phyloP scores from a whole-genome alignment of 805 yeast genomes.

The Suhomyces sp. region DNA sequence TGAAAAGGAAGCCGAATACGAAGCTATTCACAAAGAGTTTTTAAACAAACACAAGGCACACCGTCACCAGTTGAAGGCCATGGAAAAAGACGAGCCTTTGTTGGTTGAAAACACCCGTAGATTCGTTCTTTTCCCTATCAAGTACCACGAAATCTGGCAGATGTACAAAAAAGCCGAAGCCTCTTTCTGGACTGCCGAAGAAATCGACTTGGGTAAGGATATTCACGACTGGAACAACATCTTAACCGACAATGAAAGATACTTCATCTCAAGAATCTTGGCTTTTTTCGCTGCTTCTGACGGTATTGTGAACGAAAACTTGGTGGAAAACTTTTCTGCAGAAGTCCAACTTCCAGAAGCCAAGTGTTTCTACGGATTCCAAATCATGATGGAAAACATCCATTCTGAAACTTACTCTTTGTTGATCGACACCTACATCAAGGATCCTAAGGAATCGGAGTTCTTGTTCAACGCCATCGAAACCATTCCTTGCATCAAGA shows the following conservation, averaged over 20 bases:
- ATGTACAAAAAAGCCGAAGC: slow-evolving; percentile 99
- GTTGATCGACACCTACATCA: slow-evolving; percentile 90
- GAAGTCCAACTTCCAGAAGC: slow-evolving; percentile 98
- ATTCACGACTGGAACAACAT: slow-evolving; percentile 86
- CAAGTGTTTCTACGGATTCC: slow-evolving; percentile 98
- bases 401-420: slow-evolving; percentile 97
- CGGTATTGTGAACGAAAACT: slow-evolving; percentile 96
- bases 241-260: slow-evolving; percentile 88
- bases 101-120: slow-evolving; percentile 81
- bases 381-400: slow-evolving; percentile 99
- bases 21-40: slow-evolving; percentile 52
- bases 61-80: slow-evolving; percentile 67
- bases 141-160: slow-evolving; percentile 97
- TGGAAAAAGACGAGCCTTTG: slow-evolving; percentile 87
- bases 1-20: slow-evolving; percentile 24
- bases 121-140: slow-evolving; percentile 92
- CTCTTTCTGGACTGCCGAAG: slow-evolving; percentile 99
- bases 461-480: slow-evolving; percentile 93
- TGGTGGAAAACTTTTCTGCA: slow-evolving; percentile 95
- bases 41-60: slow-evolving; percentile 62
- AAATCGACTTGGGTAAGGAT: slow-evolving; percentile 93
- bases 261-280: slow-evolving; percentile 84
- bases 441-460: slow-evolving; percentile 91
- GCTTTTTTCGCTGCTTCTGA: slow-evolving; percentile 99
- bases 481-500: slow-evolving; percentile 91